These are phyloP conservation scores for Leccinellum rugosiceps DNA, from an alignment of 768 basidiomycete genomes.

Conservation along the genomic window DNA sequence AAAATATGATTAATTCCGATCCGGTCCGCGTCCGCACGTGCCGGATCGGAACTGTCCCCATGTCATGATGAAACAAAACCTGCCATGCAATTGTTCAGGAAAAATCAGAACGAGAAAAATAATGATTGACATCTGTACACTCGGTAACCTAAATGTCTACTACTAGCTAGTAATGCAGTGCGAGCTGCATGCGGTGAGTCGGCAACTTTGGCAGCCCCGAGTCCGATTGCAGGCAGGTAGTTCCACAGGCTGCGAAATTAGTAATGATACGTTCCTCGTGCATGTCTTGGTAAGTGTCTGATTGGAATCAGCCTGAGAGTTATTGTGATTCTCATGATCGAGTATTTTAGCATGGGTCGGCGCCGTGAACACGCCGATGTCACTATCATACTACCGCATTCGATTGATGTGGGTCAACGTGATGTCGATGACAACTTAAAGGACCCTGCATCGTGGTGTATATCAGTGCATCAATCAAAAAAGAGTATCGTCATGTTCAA, in stretches of 20 bases:
- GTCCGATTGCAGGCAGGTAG: too few relatives aligned
- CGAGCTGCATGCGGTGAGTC: too few relatives aligned
- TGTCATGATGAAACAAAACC: neutral
- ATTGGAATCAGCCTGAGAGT: neutral
- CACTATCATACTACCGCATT: neutral
- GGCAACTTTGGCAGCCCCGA: too few relatives aligned
- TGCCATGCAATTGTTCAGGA: neutral
- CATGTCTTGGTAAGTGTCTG: neutral
- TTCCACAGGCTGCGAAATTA: too few relatives aligned
- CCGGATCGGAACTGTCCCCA: neutral
- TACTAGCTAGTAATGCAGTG: too few relatives aligned
- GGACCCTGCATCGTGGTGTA: neutral
- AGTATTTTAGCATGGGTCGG: neutral
- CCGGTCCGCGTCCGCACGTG: too few relatives aligned
- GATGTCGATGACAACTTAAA: neutral
- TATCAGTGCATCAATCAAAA: neutral
- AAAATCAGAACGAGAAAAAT: neutral
- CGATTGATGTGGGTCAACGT: neutral
- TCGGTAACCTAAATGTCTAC: neutral
- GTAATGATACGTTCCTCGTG: neutral
- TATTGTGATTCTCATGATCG: neutral
- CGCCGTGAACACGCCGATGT: neutral
- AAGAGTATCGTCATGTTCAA: neutral
- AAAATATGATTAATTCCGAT: too few relatives aligned
- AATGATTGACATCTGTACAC: neutral